Evolutionary conservation across 208 protist genomes (phyloP).

Genomic region (Porcisia hertigi): DNA sequence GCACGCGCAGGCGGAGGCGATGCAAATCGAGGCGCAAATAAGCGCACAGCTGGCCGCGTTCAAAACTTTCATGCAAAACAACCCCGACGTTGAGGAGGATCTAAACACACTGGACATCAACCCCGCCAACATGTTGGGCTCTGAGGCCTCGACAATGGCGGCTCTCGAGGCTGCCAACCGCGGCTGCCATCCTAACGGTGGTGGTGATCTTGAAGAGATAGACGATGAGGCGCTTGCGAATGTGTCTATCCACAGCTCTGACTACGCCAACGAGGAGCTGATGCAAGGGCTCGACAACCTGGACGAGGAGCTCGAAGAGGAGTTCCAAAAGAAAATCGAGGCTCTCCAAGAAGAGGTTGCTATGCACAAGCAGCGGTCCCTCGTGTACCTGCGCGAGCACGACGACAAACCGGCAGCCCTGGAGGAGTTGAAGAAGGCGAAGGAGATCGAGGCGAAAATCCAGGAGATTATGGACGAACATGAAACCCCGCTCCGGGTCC

Average conservation of each 20-base stretch:
- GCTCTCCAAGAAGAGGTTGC: constrained; percentile 22
- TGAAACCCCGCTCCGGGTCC: constrained; percentile 27
- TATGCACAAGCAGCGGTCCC: constrained; percentile 23
- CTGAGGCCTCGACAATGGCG: not conserved
- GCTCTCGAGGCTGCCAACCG: not conserved
- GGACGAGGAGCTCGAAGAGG: constrained; percentile 42
- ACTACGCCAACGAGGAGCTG: constrained; percentile 40
- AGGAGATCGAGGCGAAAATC: constrained; percentile 30
- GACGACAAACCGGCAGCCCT: constrained; percentile 31
- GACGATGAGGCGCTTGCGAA: constrained; percentile 31
- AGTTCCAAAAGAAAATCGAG: constrained; percentile 31
- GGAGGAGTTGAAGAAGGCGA: constrained; percentile 31
- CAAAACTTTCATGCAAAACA: constrained; percentile 20
- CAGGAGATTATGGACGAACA: constrained; percentile 23
- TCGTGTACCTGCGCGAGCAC: constrained; percentile 22
- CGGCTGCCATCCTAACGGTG: not conserved
- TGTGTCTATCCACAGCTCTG: constrained; percentile 45
- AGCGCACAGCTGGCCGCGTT: constrained; percentile 26
- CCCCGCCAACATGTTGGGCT: constrained; percentile 5
- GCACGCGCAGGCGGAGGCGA: constrained; percentile 19
- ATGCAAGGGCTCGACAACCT: constrained; percentile 40
- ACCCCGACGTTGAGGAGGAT: constrained; percentile 22
- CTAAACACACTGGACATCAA: constrained; percentile 1
- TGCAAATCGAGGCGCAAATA: constrained; percentile 15
- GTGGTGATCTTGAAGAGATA: not conserved